These are phyloP conservation scores for Ensete glaucum DNA, from an alignment of 176 grass and related monocot genomes.

Conservation along the genomic window DNA sequence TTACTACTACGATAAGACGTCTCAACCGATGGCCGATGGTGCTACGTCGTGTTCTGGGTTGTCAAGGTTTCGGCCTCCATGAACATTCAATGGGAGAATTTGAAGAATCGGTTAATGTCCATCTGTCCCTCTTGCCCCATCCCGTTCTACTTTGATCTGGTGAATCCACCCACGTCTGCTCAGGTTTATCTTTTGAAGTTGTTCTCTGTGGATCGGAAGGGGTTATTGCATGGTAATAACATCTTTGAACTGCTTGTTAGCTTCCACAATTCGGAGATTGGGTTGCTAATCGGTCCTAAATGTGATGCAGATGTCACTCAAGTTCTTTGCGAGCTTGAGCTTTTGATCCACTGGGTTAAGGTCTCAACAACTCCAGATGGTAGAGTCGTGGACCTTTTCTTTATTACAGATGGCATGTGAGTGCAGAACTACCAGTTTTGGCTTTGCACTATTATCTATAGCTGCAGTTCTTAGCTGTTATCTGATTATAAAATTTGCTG, in stretches of 20 bases:
- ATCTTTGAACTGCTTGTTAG: not conserved
- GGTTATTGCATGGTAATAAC: slow-evolving; percentile 66
- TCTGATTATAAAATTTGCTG: not conserved
- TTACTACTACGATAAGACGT: slow-evolving; percentile 42
- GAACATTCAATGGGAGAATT: slow-evolving; percentile 56
- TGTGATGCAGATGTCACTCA: slow-evolving; percentile 61
- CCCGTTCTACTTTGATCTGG: slow-evolving; percentile 51
- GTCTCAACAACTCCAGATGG: slow-evolving; percentile 80
- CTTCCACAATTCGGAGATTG: not conserved
- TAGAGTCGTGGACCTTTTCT: slow-evolving; percentile 82
- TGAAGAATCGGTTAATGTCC: slow-evolving; percentile 63
- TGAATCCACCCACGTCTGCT: slow-evolving; percentile 24
- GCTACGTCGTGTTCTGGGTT: slow-evolving; percentile 92
- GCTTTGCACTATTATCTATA: not conserved
- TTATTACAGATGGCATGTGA: slow-evolving; percentile 88
- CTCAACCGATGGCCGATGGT: slow-evolving; percentile 84
- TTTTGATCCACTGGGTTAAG: slow-evolving; percentile 86
- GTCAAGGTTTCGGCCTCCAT: slow-evolving; percentile 43
- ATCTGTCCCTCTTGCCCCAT: slow-evolving; percentile 55
- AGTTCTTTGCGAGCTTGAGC: slow-evolving; percentile 64
- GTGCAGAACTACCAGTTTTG: slow-evolving; percentile 6
- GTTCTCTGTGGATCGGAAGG: slow-evolving; percentile 57
- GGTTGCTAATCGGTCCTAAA: not conserved
- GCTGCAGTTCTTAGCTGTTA: slow-evolving; percentile 5
- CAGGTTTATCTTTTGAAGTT: slow-evolving; percentile 76